Base-by-base conservation (phyloP, 495 filamentous ascomycete species). In the Penicillium verhagenii region DNA sequence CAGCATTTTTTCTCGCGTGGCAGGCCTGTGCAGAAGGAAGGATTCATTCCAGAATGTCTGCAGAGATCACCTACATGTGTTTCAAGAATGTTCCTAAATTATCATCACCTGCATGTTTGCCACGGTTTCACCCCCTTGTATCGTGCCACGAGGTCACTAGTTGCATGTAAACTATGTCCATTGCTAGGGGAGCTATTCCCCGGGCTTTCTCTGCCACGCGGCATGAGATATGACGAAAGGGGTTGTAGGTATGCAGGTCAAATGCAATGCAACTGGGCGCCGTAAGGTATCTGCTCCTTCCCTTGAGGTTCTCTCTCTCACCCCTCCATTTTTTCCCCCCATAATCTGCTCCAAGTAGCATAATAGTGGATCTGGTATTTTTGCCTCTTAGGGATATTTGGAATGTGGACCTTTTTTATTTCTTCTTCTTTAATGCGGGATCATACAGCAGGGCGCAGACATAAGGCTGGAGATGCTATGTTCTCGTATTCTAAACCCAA, bases 1-100 rank as follows among this genome's bases (percentile, higher is more conserved):
- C n/a, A n/a, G n/a, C n/a, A n/a, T n/a, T n/a, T n/a, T 20, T 29
- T n/a, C 19, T 21, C 29, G 28, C 47, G 53, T 55, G 45, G 53
- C 35, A 55, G 16, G 28, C 6, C 10, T 39, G 39, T 54, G 56
- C 50, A 58, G 46, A 53, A 25, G 25, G 43, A 48, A 43, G 46
- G 50, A 45, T 50, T 39, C 38, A 52, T 58, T 58, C 56, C 46
- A 53, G 56, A 58, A 58, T 58, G 46, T 44, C 43, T 45, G 39
- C 11, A n/a, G 39, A 35, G 43, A 52, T 40, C 29, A 31, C 19
- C 25, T 19, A 43, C 21, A 42, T 43, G 16, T 38, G 50, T 53
- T 53, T 53, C 50, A 53, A 33, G 39, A 53, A 45, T 53, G 38
- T 28, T 43, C 50, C 50, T 25, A 53, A 53, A 45, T 45, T 53